Base-by-base conservation (phyloP, 345 rosid genomes). In the Eucalyptus marginata region DNA sequence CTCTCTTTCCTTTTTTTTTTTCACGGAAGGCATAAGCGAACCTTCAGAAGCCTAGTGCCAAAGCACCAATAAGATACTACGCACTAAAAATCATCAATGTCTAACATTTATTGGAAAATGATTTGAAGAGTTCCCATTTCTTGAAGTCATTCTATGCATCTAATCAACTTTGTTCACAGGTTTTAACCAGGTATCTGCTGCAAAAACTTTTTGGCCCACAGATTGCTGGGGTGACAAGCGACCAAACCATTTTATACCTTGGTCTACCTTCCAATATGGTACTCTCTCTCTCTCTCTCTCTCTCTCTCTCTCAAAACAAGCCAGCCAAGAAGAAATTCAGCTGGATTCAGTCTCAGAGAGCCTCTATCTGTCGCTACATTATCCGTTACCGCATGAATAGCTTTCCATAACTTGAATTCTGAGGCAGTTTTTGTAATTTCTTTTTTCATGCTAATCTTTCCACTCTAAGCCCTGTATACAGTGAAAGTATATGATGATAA, bases 211-310 rank as follows among this genome's bases (percentile, higher is more conserved):
- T 95, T 88, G 96, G 99, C 59, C 59, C 59, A 8, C 52, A 88
- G 43, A 86, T 93, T 90, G 95, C 95, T 71, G 91, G 94, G 59
- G 94, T 95, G 86, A 96, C 96, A n/a, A 94, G 94, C 56, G 94
- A 94, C 64, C 88, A 92, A 47, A 91, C 89, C 90, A 91, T 94
- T 89, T 89, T 96, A 84, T 96, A 95, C 92, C 97, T 94, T 86
- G 97, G 96, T 91, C 96, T 96, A 88, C 98, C 99, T 80, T 95
- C 98, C 46, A 96, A 97, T 90, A 94, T 95, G 97, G 99, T 96
- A 22, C 29, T 83, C 20, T 54, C 59, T 54, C 59, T 54, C 59
- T 54, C 59, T 54, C 44, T 54, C 59, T 54, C 59, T 54, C 59
- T 54, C 44, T 91, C 62, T 47, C 54, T 81, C 90, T 90, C 86